Evolutionary conservation across 1,139 yeast species (phyloP).

Genomic region (Candida sp.): DNA sequence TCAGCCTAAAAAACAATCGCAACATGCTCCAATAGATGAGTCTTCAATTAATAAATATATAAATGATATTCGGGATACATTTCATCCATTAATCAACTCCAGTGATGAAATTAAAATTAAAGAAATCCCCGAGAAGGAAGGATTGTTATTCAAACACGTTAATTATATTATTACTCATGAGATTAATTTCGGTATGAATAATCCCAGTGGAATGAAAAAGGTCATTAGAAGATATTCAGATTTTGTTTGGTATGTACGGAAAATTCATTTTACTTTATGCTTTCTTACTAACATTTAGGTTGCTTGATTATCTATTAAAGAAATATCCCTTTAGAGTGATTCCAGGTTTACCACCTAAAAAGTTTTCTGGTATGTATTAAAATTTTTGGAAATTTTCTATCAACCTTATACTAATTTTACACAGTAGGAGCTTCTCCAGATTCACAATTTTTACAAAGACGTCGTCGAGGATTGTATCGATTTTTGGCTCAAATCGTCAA

Average conservation of each 20-base stretch:
- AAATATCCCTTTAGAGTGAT: conserved; percentile 85
- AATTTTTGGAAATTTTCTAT: conserved; percentile 3
- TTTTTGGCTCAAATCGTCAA: conserved; percentile 77
- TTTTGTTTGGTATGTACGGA: conserved; percentile 63
- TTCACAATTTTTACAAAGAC: conserved; percentile 71
- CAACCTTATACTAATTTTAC: conserved; percentile 30
- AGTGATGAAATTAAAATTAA: conserved; percentile 59
- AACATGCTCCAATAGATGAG: conserved; percentile 11
- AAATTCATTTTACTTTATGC: no score
- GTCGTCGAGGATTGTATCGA: conserved; percentile 78
- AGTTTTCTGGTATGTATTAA: conserved; percentile 56
- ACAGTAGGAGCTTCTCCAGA: conserved; percentile 70
- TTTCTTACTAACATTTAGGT: conserved; percentile 29
- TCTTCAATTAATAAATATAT: conserved; percentile 28
- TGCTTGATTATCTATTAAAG: conserved; percentile 68
- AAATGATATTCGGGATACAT: conserved; percentile 34
- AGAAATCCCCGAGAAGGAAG: conserved; percentile 88
- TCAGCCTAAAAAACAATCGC: neutral
- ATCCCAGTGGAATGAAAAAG: conserved; percentile 45
- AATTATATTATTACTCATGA: conserved; percentile 71
- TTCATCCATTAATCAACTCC: conserved; percentile 46
- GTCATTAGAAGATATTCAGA: conserved; percentile 91
- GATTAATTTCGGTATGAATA: conserved; percentile 40
- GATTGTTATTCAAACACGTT: conserved; percentile 83
- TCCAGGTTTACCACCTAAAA: conserved; percentile 87